Evolutionary conservation across 2,329 filamentous ascomycete genomes (phyloP).

Genomic region (Diatrype stigma): DNA sequence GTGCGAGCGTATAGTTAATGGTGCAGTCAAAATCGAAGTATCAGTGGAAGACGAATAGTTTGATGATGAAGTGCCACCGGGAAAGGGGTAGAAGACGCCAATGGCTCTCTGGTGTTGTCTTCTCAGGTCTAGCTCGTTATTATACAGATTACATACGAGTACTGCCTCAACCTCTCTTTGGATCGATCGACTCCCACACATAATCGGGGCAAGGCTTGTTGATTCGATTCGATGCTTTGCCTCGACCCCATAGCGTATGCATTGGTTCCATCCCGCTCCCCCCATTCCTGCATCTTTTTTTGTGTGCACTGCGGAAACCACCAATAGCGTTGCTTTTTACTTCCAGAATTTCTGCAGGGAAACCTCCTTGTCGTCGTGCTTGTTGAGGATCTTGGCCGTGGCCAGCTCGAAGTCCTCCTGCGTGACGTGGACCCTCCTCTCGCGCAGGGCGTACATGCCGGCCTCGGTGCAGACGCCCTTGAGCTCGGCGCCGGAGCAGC

Average conservation of each 20-base stretch:
- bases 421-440: conserved; percentile 94
- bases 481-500: conserved; percentile 92
- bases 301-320: too few relatives aligned
- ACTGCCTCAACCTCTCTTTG: background rate
- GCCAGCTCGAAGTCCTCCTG: conserved; percentile 99
- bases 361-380: conserved; percentile 98
- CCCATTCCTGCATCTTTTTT: too few relatives aligned
- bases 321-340: conserved; percentile 44
- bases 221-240: too few relatives aligned
- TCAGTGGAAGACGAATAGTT: too few relatives aligned
- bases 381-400: conserved; percentile 98
- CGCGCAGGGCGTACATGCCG: conserved; percentile 94
- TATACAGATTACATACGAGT: background rate
- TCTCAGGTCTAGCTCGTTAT: background rate
- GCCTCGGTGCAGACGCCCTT: conserved; percentile 99
- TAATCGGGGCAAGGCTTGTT: too few relatives aligned
- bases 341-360: conserved; percentile 86
- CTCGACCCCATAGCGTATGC: too few relatives aligned
- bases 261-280: too few relatives aligned
- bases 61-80: too few relatives aligned
- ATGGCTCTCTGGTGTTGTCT: background rate
- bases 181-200: background rate
- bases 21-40: too few relatives aligned
- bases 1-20: too few relatives aligned
- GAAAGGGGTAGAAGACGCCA: too few relatives aligned